Evolutionary conservation across 306 rosid genomes (phyloP), one percentile per base, ranked within the genome.

Genomic region (Cotoneaster glaucophyllus): DNA sequence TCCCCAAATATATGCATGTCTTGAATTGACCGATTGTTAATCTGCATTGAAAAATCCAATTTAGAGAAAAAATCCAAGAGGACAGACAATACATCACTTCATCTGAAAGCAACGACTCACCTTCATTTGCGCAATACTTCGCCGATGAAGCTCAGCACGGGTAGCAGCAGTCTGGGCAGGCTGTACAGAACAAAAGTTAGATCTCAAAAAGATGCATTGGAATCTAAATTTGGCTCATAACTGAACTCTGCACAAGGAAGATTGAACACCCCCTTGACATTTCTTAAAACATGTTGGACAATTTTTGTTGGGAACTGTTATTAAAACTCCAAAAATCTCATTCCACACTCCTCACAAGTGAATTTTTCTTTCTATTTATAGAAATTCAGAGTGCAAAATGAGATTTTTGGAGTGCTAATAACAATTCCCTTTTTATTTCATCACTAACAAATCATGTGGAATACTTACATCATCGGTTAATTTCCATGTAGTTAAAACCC

Each of bases 1-100:
- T 92, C 91, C 77, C 88, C 94, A 79, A 90, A 94, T 78, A 94
- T 86, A 70, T 90, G 91, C 95, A 94, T 81, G 85, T 94, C 98
- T 90, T 94, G 98, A 77, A 92, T 85, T 78, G 97, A 92, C 65
- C 88, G 80, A 84, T 64, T 88, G 84, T 92, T 92, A 76, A 94
- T 87, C 98, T 94, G 91, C 73, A 81, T 25, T 74, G n/a, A 81
- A 71, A 64, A 69, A 24, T 70, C 29, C 22, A 32, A 74, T 66
- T 73, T 61, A 70, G 19, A 71, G 79, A 74, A 71, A 43, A 21
- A 28, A 28, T 26, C 18, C 53, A 11, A 74, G 3, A 19, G 43
- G 17, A 74, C 22, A 26, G 68, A 80, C 67, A 67, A 66, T 8
- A 72, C 57, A 77, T 32, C 62, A 68, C 39, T 74, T 59, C 72